Base-by-base conservation (phyloP, 108 stramenopile species). In the Halocafeteria seosinensis region DNA sequence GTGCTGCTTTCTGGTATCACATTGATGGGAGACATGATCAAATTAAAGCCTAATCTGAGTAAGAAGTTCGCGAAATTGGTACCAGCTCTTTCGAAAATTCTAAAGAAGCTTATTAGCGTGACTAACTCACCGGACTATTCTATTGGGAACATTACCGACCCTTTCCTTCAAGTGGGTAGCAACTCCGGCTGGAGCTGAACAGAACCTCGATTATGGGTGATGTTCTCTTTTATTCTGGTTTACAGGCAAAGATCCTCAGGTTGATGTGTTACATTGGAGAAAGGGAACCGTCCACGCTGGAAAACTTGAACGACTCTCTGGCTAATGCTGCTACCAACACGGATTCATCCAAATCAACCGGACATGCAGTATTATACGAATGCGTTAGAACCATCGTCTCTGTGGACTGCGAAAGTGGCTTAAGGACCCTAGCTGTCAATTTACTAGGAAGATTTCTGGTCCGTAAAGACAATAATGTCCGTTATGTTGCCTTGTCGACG, bases 381-480 rank as follows among this genome's bases (percentile, higher is more conserved):
- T 93, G 92, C 66, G 97, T 99, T 5, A 88, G 88, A 58, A 92
- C 91, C 29, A 95, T 99, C 67, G 92, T 99, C 88, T 79, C 80
- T 21, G 83, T 62, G 50, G 66, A 67, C 13, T 81, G 83, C 63
- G 97, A 99, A 67, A 88, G 87, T 60, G 87, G 91, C 37, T 78
- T 99, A 13, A 77, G 90, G 34, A 85, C 92, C n/a, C 80, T 99
- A 62, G 92, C 93, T 37, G 80, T 99, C 61, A 99, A 95, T 71
- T 96, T 99, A 58, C 82, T 99, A 35, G 97, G 97, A 38, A 79
- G 94, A 30, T 98, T 98, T 72, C 77, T 98, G 31, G 76, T 94
- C 36, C 94, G 96, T 69, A 85, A 91, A 2, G 97, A 99, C 76
- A 95, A 99, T 79, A 99, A 99, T 74, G 96, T 99, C 76, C 87